These are phyloP conservation scores for Jaltomata sinuosa DNA, from an alignment of 257 asterid genomes.

Conservation along the genomic window DNA sequence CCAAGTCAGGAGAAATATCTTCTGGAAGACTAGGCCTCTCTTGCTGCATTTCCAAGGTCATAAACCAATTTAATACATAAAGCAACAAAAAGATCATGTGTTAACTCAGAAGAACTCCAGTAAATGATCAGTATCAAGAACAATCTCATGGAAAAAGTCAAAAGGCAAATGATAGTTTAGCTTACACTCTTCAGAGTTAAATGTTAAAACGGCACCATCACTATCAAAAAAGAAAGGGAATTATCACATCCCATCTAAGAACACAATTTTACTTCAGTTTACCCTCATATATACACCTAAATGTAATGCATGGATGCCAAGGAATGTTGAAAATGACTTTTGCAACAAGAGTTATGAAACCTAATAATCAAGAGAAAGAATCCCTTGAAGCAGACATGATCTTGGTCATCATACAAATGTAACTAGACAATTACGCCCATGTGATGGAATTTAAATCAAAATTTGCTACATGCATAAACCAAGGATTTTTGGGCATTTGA, in stretches of 20 bases:
- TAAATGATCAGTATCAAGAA: background rate
- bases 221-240: background rate
- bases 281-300: background rate
- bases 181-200: background rate
- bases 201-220: background rate
- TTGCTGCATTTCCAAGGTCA: constrained; percentile 53
- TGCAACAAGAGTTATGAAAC: background rate
- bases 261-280: background rate
- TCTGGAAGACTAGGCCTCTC: constrained; percentile 80
- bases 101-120: background rate
- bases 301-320: background rate
- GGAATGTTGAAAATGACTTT: background rate
- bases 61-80: background rate
- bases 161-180: background rate
- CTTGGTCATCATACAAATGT: background rate
- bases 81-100: background rate
- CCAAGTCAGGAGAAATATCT: constrained; percentile 55
- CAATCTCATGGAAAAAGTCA: background rate
- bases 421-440: background rate
- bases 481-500: background rate
- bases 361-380: background rate
- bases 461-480: background rate
- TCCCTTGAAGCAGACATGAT: background rate
- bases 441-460: background rate
- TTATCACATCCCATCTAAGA: background rate